These are phyloP conservation scores for Dissophora globulifera DNA, from an alignment of 192 early-diverging fungal species.

Conservation along the genomic window DNA sequence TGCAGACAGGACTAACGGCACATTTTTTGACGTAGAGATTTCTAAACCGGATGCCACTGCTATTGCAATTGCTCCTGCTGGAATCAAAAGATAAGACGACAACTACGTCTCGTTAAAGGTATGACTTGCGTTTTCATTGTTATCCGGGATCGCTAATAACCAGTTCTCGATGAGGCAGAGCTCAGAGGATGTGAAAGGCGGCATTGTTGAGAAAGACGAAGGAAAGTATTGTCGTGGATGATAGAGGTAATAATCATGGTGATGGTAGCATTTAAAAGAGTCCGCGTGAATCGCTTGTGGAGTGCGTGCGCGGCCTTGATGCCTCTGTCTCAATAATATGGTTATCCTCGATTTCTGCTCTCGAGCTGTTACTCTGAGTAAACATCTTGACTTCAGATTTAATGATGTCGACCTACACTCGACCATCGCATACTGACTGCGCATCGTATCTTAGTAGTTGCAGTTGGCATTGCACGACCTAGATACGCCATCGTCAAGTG, in stretches of 20 bases:
- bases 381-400: constrained; percentile 23
- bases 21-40: background rate
- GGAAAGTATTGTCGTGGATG: background rate
- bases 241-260: background rate
- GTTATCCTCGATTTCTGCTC: background rate
- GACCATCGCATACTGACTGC: constrained; percentile 63
- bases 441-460: constrained; percentile 60
- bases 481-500: too few relatives aligned
- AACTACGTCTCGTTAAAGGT: constrained; percentile 22
- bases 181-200: too few relatives aligned
- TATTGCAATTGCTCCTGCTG: background rate
- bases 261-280: background rate
- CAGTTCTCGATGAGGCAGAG: too few relatives aligned
- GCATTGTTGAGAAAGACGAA: too few relatives aligned
- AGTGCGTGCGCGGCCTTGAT: background rate
- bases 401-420: constrained; percentile 62
- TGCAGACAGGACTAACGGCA: background rate
- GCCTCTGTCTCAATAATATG: background rate
- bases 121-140: constrained; percentile 28
- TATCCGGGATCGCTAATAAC: constrained; percentile 4
- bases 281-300: background rate
- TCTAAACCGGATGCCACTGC: background rate
- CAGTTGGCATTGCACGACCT: constrained; percentile 66
- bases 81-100: background rate
- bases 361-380: background rate